phyloP scores from a whole-genome alignment of 208 protist species.

The Trypanosoma boissoni region DNA sequence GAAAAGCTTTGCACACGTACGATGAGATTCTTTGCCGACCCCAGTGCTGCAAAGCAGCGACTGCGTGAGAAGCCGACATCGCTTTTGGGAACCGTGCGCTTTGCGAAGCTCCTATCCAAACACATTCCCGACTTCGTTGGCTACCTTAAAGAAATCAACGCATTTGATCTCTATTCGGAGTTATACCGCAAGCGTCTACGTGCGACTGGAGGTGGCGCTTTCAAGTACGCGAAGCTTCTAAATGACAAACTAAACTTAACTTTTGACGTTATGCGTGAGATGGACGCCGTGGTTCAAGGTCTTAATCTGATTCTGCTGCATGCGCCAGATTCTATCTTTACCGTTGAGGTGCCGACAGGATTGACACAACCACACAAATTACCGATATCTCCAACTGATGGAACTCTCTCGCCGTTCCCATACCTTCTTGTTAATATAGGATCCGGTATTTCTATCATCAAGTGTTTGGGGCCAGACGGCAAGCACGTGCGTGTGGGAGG shows the following conservation, averaged over 20 bases:
- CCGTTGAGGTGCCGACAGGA: conserved; percentile 62
- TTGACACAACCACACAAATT: conserved; percentile 66
- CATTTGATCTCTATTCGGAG: conserved; percentile 37
- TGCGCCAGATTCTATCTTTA: conserved; percentile 82
- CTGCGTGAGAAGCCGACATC: conserved; percentile 32
- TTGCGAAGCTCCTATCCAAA: conserved; percentile 79
- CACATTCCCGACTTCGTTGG: conserved; percentile 73
- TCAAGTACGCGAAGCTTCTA: conserved; percentile 75
- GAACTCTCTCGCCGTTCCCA: conserved; percentile 76
- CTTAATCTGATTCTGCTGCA: conserved; percentile 75
- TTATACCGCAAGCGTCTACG: conserved; percentile 48
- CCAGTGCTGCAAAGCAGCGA: conserved; percentile 34
- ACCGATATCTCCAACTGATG: conserved; percentile 28
- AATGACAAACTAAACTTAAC: conserved; percentile 42
- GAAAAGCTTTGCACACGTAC: conserved; percentile 56
- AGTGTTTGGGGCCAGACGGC: conserved; percentile 79
- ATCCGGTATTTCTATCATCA: conserved; percentile 96
- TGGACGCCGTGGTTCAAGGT: conserved; percentile 88
- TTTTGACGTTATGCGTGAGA: conserved; percentile 87
- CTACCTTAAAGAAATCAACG: conserved; percentile 38
- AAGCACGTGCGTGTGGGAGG: conserved; percentile 93
- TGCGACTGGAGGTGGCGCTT: conserved; percentile 89
- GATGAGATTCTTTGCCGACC: conserved; percentile 57
- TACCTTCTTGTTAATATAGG: conserved; percentile 98
- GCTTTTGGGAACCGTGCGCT: conserved; percentile 68